Percentiles rank a stretch among this genome's conserved stretches.
phyloP scores from a whole-genome alignment of 176 grass and related monocot species.

The Areca catechu region DNA sequence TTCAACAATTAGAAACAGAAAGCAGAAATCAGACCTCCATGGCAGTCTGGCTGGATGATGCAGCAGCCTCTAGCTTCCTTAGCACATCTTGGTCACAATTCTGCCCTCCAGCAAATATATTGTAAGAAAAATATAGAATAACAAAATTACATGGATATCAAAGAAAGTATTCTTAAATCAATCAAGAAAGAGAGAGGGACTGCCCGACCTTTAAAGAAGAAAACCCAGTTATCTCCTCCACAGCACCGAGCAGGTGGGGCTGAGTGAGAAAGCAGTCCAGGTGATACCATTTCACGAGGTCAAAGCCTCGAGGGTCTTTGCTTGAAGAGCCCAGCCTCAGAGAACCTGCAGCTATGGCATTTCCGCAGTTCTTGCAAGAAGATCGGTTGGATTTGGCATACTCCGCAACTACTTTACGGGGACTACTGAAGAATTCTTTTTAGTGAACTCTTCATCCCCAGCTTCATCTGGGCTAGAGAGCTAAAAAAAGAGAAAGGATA shows the following conservation, averaged over 20 bases:
- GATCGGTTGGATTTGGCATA: conserved; percentile 77
- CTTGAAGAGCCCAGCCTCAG: conserved; percentile 48
- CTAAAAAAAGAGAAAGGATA: conserved; percentile 1
- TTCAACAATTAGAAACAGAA: no score
- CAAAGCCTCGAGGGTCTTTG: conserved; percentile 48
- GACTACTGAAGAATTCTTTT: no score
- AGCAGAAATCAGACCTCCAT: conserved; percentile 3
- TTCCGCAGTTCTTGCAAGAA: conserved; percentile 58
- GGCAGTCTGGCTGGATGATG: conserved; percentile 4
- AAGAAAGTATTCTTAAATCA: no score
- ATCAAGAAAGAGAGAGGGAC: background rate
- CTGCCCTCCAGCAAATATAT: conserved; percentile 26
- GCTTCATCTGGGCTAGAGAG: background rate
- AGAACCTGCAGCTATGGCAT: conserved; percentile 34
- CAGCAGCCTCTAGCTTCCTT: conserved; percentile 33
- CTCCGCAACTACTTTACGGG: conserved; percentile 11
- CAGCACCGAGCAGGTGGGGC: conserved; percentile 26
- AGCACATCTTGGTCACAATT: conserved; percentile 42
- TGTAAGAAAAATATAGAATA: no score
- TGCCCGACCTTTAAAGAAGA: conserved; percentile 50
- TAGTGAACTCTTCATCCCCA: conserved; percentile 1
- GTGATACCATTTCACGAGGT: conserved; percentile 61
- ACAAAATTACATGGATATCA: no score
- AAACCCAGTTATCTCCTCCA: conserved; percentile 57
- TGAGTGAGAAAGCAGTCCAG: conserved; percentile 48